phyloP scores from a whole-genome alignment of 2,329 filamentous ascomycete species.

The Penicillium sclerotiorum region DNA sequence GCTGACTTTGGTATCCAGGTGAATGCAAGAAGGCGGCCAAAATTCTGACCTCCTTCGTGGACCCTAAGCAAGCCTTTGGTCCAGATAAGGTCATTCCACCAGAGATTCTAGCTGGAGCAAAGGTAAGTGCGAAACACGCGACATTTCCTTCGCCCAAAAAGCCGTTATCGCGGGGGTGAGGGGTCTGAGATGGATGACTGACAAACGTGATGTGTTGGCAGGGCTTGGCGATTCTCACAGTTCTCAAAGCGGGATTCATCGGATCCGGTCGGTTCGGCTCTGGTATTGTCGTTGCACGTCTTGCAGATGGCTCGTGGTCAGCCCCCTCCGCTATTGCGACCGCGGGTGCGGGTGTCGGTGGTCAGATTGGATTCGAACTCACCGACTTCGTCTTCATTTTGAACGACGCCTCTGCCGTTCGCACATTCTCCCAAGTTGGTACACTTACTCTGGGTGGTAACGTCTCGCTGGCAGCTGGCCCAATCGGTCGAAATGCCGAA shows the following conservation, averaged over 20 bases:
- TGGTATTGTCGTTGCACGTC: conserved; percentile 52
- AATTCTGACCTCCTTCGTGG: conserved; percentile 92
- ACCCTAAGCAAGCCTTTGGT: conserved; percentile 88
- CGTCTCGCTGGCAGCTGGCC: conserved; percentile 91
- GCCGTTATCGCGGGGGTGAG: conserved; percentile 6
- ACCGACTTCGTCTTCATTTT: conserved; percentile 91
- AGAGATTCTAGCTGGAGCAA: conserved; percentile 83
- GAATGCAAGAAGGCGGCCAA: conserved; percentile 98
- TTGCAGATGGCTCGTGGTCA: conserved; percentile 53
- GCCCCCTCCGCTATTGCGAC: conserved; percentile 54
- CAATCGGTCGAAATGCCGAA: conserved; percentile 91
- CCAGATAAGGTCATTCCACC: conserved; percentile 98
- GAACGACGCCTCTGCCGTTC: conserved; percentile 86
- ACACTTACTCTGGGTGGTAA: conserved; percentile 93
- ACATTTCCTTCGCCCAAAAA: not conserved
- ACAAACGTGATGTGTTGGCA: conserved; percentile 19
- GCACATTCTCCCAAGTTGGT: conserved; percentile 89
- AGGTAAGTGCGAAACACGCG: too few relatives aligned
- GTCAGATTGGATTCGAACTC: conserved; percentile 55
- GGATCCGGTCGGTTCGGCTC: conserved; percentile 55
- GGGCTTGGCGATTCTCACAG: conserved; percentile 54
- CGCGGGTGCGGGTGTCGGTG: conserved; percentile 53
- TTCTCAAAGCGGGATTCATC: conserved; percentile 54
- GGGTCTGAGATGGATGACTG: conserved; percentile 1
- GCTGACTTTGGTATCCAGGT: conserved; percentile 59